A percentile compares a stretch with the other conserved stretches of the same genome.
phyloP scores from a whole-genome alignment of 768 basidiomycete species.

The Pisolithus albus region DNA sequence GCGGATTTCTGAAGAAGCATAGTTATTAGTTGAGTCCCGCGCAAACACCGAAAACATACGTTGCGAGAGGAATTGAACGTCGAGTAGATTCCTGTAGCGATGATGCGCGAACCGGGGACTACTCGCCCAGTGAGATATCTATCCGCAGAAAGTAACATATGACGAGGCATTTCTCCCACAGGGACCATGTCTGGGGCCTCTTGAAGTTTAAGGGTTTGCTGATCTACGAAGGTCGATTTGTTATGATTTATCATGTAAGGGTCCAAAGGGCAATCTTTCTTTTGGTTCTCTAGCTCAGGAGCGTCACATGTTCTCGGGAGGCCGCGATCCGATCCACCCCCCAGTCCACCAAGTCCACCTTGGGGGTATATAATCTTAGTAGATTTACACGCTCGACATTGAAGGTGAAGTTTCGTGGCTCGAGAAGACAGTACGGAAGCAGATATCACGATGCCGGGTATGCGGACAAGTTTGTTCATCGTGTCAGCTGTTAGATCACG shows the following conservation, averaged over 20 bases:
- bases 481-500: constrained; percentile 90
- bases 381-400: constrained; percentile 85
- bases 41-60: constrained; percentile 36
- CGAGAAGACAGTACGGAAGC: constrained; percentile 90
- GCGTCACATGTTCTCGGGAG: constrained; percentile 87
- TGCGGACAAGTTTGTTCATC: constrained; percentile 92
- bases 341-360: constrained; percentile 79
- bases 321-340: constrained; percentile 76
- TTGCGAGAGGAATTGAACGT: constrained; percentile 88
- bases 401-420: constrained; percentile 85
- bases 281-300: constrained; percentile 68
- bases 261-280: constrained; percentile 93
- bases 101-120: constrained; percentile 90
- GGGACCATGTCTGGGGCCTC: constrained; percentile 99
- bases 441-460: constrained; percentile 97
- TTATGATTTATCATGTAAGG: constrained; percentile 95
- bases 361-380: constrained; percentile 72
- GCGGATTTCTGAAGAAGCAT: constrained; percentile 53
- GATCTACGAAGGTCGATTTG: constrained; percentile 90
- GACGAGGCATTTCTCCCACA: constrained; percentile 93
- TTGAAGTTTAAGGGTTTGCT: constrained; percentile 93
- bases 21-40: background rate
- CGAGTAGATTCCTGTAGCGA: constrained; percentile 95
- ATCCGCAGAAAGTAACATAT: constrained; percentile 89
- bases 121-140: constrained; percentile 88